Evolutionary conservation across 108 stramenopile species (phyloP).

Genomic region (Cyclostephanos tholiformis): DNA sequence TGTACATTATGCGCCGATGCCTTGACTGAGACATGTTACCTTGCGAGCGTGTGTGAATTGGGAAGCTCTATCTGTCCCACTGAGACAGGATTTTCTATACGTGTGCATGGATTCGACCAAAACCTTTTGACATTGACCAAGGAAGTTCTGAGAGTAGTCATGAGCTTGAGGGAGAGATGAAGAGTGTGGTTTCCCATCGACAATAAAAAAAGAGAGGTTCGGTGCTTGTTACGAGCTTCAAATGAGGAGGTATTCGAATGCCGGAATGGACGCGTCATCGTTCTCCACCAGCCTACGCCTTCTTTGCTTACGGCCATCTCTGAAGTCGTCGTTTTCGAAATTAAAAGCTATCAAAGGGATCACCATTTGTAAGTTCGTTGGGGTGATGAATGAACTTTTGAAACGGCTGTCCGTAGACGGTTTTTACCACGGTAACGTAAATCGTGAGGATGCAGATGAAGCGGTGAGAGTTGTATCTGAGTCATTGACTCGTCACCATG

Average conservation of each 20-base stretch:
- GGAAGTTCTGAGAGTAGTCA: conserved; percentile 52
- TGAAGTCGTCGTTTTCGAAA: conserved; percentile 66
- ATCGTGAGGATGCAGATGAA: conserved; percentile 50
- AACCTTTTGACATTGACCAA: conserved; percentile 67
- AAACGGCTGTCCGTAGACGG: conserved; percentile 59
- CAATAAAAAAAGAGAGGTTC: conserved; percentile 62
- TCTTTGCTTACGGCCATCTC: conserved; percentile 59
- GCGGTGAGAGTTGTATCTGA: conserved; percentile 50
- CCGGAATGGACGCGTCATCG: conserved; percentile 65
- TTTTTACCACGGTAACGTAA: conserved; percentile 76
- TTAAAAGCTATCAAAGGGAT: conserved; percentile 61
- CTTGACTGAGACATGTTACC: conserved; percentile 70
- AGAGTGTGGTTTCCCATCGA: conserved; percentile 50
- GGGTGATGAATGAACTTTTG: conserved; percentile 54
- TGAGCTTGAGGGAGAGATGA: conserved; percentile 62
- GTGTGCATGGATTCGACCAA: conserved; percentile 79
- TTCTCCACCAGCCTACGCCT: conserved; percentile 63
- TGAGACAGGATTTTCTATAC: conserved; percentile 75
- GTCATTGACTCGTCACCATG: conserved; percentile 33
- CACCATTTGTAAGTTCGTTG: conserved; percentile 45
- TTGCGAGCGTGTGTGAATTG: conserved; percentile 77
- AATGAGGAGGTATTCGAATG: conserved; percentile 61
- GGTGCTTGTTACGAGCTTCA: conserved; percentile 71
- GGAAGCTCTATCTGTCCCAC: conserved; percentile 56
- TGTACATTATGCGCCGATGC: conserved; percentile 70